Base-by-base conservation (phyloP, 164 flowering plant genomes). In the Stephania japonica region DNA sequence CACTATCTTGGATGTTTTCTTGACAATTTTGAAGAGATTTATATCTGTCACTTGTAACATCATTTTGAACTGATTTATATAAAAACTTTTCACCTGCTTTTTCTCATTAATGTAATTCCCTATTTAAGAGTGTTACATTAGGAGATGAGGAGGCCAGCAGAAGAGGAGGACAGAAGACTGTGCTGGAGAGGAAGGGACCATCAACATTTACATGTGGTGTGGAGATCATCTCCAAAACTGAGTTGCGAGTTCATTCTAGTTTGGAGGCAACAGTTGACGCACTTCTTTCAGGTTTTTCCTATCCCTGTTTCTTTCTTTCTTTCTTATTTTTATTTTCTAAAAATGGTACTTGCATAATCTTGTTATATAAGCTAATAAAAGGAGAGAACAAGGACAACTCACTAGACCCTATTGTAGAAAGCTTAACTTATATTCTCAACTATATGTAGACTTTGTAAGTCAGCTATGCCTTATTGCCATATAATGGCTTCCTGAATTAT, bases 61-160 rank as follows among this genome's bases (percentile, higher is more conserved):
- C 61, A 53, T 53, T 53, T 53, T 53, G 18, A 53, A 12, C 18
- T 53, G 4, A 12, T 53, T 53, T 53, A 53, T 4, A n/a, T 53
- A 4, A 12, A 53, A 53, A 53, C 6, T 53, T 53, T 53, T 53
- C 19, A 53, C 16, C 53, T 9, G 16, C 16, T 14, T 14, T 47
- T 47, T 53, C 61, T 10, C 18, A 53, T 53, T 16, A 13, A 53
- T 53, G 61, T 13, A 53, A 10, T 53, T 53, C 32, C 75, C 75
- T 75, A 38, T 72, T 66, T 24, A 73, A 81, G 99, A 92, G 93
- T 82, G 99, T 92, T 59, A 94, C 99, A 7, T 85, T 92, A 62
- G 99, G 99, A 68, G 97, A 94, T 83, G 97, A 94, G 81, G 99
- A 92, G 80, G 99, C 99, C 70, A 91, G 89, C 72, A 78, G 94